These are phyloP conservation scores for Knoxia roxburghii DNA, from an alignment of 257 asterid species.

Conservation along the genomic window DNA sequence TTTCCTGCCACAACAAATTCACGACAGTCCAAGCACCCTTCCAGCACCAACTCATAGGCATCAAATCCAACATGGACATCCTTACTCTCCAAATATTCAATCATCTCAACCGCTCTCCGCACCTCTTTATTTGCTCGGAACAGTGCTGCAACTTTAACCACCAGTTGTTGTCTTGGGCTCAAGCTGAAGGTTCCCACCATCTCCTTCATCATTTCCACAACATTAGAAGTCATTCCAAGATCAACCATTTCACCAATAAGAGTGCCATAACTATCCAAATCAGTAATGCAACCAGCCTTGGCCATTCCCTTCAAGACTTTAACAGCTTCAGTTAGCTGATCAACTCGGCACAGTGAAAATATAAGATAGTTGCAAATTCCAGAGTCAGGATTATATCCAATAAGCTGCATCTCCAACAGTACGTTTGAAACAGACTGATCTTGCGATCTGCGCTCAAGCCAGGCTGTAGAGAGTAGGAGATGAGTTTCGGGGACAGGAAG, in stretches of 20 bases:
- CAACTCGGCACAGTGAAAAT: slow-evolving; percentile 64
- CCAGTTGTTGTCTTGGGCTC: slow-evolving; percentile 57
- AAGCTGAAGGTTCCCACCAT: slow-evolving; percentile 48
- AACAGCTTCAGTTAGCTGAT: slow-evolving; percentile 48
- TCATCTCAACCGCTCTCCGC: slow-evolving; percentile 57
- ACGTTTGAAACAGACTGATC: slow-evolving; percentile 30
- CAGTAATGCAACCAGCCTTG: slow-evolving; percentile 54
- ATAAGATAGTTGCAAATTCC: slow-evolving; percentile 75
- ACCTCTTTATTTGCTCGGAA: slow-evolving; percentile 57
- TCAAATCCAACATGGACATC: slow-evolving; percentile 56
- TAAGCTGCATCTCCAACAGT: slow-evolving; percentile 47
- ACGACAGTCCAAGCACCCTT: slow-evolving; percentile 61
- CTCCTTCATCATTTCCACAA: slow-evolving; percentile 43
- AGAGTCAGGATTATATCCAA: slow-evolving; percentile 61
- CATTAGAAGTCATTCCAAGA: slow-evolving; percentile 35
- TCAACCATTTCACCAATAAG: slow-evolving; percentile 49
- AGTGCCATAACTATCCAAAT: slow-evolving; percentile 59
- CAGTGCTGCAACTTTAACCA: slow-evolving; percentile 46
- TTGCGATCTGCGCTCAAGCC: slow-evolving; percentile 36
- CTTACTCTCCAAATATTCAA: slow-evolving; percentile 48
- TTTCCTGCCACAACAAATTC: slow-evolving; percentile 44
- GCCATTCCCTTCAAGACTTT: slow-evolving; percentile 55
- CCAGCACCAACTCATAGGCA: slow-evolving; percentile 57
- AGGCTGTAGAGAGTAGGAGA: slow-evolving; percentile 55
- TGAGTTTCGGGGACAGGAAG: slow-evolving; percentile 57